A percentile compares a stretch with the other conserved stretches of the same genome.
These are phyloP conservation scores for Holtermanniella nyarrowii DNA, from an alignment of 768 basidiomycete species.

Conservation along the genomic window DNA sequence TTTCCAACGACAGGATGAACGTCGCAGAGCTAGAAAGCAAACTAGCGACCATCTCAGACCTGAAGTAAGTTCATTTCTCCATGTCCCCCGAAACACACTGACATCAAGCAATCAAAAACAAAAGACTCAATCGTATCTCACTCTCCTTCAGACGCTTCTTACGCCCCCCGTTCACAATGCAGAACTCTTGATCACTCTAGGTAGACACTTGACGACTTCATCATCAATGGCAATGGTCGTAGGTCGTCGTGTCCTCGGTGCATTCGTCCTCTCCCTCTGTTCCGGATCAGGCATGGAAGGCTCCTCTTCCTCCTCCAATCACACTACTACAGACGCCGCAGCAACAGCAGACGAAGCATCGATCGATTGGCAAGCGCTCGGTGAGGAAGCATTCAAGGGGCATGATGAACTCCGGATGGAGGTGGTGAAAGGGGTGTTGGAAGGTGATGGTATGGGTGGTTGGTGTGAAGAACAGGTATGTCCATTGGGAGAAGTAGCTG, in stretches of 20 bases:
- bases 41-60: no score
- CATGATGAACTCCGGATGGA: constrained; percentile 20
- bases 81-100: no score
- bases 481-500: neutral
- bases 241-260: constrained; percentile 73
- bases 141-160: constrained; percentile 46
- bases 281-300: constrained; percentile 40
- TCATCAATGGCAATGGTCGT: constrained; percentile 71
- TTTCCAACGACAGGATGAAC: no score
- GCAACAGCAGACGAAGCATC: constrained; percentile 50
- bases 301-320: no score
- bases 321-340: constrained; percentile 43
- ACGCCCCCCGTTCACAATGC: constrained; percentile 8
- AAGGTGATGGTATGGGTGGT: constrained; percentile 57
- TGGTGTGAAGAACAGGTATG: constrained; percentile 88
- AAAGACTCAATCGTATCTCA: constrained; percentile 55
- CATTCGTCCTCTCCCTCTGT: constrained; percentile 51
- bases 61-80: no score
- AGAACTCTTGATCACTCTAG: constrained; percentile 51
- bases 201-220: constrained; percentile 64
- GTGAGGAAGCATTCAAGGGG: constrained; percentile 18
- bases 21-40: no score
- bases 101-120: constrained; percentile 32
- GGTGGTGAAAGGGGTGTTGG: constrained; percentile 65
- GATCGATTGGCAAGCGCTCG: constrained; percentile 27